Percentiles rank a stretch among this genome's conserved stretches.
Evolutionary conservation across 202 grass and related monocot species (phyloP).

Genomic region (Zoysia matrella): DNA sequence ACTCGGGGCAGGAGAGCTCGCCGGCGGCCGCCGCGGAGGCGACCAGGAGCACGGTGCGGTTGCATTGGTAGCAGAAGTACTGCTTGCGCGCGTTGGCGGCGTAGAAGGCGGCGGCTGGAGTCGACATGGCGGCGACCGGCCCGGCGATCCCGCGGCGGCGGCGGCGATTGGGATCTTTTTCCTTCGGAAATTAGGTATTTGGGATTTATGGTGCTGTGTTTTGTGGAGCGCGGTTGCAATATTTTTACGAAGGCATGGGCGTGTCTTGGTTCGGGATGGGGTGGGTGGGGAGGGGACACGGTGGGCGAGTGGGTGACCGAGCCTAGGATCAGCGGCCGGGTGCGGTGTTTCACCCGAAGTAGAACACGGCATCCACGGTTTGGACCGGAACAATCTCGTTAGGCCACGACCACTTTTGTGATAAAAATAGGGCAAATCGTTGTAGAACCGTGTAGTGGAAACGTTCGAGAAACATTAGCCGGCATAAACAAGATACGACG

Average conservation of each 20-base stretch:
- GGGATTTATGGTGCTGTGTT: background rate
- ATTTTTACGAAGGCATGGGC: background rate
- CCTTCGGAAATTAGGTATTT: conserved; percentile 45
- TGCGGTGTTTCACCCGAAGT: background rate
- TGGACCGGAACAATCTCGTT: background rate
- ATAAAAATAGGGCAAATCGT: too few relatives aligned
- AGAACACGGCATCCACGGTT: background rate
- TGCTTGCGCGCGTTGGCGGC: conserved; percentile 72
- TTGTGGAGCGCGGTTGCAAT: conserved; percentile 11
- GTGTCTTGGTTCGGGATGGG: background rate
- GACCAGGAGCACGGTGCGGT: conserved; percentile 73
- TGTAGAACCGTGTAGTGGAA: background rate
- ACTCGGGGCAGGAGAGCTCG: conserved; percentile 77
- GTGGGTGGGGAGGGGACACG: background rate
- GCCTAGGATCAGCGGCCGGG: background rate
- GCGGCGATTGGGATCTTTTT: conserved; percentile 42
- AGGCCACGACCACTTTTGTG: background rate
- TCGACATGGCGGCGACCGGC: conserved; percentile 58
- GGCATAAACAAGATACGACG: too few relatives aligned
- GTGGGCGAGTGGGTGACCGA: background rate
- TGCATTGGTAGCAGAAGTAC: conserved; percentile 92
- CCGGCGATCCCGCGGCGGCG: conserved; percentile 61
- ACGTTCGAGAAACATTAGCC: background rate
- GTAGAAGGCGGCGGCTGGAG: conserved; percentile 57
- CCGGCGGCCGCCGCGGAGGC: conserved; percentile 51